A percentile compares a stretch with the other conserved stretches of the same genome.
These are phyloP conservation scores for Stentor coeruleus DNA, from an alignment of 73 alveolate species.

Conservation along the genomic window DNA sequence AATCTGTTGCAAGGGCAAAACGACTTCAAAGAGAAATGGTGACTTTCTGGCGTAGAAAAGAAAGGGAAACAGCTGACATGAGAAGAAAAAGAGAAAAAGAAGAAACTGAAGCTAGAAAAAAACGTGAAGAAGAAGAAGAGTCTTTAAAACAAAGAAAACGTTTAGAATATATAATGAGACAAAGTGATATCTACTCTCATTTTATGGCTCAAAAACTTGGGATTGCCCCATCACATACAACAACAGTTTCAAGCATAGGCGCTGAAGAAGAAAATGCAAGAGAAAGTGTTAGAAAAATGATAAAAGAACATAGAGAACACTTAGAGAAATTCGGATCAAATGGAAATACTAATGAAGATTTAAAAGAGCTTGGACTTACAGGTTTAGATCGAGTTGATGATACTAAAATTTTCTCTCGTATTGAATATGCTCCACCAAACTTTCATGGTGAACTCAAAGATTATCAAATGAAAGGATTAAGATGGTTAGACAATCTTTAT, in stretches of 20 bases:
- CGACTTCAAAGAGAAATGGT: constrained; percentile 89
- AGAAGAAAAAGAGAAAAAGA: constrained; percentile 92
- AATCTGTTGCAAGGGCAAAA: constrained; percentile 79
- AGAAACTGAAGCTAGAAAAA: constrained; percentile 90
- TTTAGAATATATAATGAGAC: constrained; percentile 93
- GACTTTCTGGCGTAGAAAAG: constrained; percentile 92
- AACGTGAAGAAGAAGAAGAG: constrained; percentile 96
- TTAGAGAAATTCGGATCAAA: constrained; percentile 68
- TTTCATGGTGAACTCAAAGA: constrained; percentile 93
- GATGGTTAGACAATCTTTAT: constrained; percentile 97
- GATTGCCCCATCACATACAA: constrained; percentile 66
- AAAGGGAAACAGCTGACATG: constrained; percentile 92
- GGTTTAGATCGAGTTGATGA: constrained; percentile 87
- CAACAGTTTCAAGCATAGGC: constrained; percentile 47
- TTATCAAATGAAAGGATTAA: constrained; percentile 95
- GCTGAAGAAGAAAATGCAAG: constrained; percentile 90
- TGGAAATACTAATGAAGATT: constrained; percentile 34
- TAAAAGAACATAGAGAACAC: constrained; percentile 71
- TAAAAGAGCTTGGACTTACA: constrained; percentile 39
- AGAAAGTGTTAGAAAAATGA: constrained; percentile 69
- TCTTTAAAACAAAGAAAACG: constrained; percentile 88
- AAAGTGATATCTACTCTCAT: constrained; percentile 94
- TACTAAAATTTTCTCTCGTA: constrained; percentile 54
- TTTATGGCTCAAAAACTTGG: constrained; percentile 98
- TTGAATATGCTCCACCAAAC: constrained; percentile 83